Evolutionary conservation across 2,329 filamentous ascomycete species (phyloP), one percentile per base, ranked within the genome.

Genomic region (Pseudodiploospora longispora): DNA sequence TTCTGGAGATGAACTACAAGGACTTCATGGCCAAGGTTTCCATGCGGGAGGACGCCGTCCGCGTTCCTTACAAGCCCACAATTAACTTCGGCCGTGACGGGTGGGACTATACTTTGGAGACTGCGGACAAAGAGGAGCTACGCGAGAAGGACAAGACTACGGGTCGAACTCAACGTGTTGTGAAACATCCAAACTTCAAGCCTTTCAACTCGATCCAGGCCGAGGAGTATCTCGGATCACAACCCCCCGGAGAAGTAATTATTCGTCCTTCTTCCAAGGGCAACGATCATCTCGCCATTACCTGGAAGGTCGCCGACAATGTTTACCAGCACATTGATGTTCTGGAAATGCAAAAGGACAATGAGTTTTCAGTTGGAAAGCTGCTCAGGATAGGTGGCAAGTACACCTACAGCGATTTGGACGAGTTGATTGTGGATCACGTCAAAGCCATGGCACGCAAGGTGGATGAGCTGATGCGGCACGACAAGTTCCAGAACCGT

Each of bases 271-370:
- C 89, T 1, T 95, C 89, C 29, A 95, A 95, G 64, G 93, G 93
- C 37, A 85, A 88, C 47, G 93, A 98, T 62, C 93, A 98, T 69
- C 74, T 98, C 44, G 89, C 91, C 6, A 82, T 98, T 38, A 98
- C 93, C 1, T 98, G 93, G 93, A 98, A 98, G 71, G 90, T 98
- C 10, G 85, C 88, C 2, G 89, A 97, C 61, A 85, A 85, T 47
- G 82, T 97, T n/a, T 98, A 90, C 63, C 90, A 98, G 66, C 93
- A 98, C 64, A 87, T 98, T 51, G 93, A 98, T 64, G 91, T 98
- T 31, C 76, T 98, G 34, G 93, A 98, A 67, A 75, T 98, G 59
- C 87, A 95, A 64, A 98, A 98, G 67, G 88, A 95, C 50, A 97
- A 89, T 50, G 91, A 97, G 62, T 97, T 96, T 62, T 90, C 89